A percentile compares a stretch with the other conserved stretches of the same genome.
Conservation (phyloP, 352 stramenopile genomes). For the Globisporangium recalcitrans region DNA sequence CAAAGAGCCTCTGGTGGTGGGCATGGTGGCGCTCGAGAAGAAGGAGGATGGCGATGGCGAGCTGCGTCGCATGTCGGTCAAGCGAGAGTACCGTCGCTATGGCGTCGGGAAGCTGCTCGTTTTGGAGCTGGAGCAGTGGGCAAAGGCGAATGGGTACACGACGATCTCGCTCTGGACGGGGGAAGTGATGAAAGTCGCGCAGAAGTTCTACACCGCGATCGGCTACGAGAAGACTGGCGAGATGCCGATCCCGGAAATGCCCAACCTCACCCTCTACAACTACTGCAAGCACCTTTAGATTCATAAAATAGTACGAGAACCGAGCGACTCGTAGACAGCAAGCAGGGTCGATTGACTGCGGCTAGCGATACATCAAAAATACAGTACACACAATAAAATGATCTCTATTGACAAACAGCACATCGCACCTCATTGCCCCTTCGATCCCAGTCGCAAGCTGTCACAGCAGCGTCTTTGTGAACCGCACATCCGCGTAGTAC, state of each 20-base stretch:
- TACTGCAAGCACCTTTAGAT: constrained; percentile 30
- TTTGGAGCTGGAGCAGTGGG: constrained; percentile 35
- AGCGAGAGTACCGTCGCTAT: constrained; percentile 28
- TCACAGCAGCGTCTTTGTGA: constrained; percentile 15
- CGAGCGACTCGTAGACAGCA: background rate
- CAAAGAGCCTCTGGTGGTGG: constrained; percentile 26
- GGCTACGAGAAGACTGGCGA: constrained; percentile 25
- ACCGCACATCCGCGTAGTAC: constrained; percentile 24
- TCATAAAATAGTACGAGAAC: background rate
- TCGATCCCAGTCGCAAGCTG: background rate
- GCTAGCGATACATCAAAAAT: background rate
- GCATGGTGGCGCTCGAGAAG: constrained; percentile 35
- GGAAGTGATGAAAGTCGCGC: constrained; percentile 23
- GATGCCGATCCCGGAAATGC: constrained; percentile 27
- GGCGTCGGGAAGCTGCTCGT: constrained; percentile 37
- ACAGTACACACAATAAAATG: background rate
- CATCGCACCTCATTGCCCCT: background rate
- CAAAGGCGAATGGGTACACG: constrained; percentile 23
- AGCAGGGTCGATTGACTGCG: background rate
- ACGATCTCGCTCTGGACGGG: constrained; percentile 34
- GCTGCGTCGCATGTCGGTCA: constrained; percentile 42
- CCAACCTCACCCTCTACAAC: constrained; percentile 27
- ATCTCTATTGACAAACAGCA: background rate
- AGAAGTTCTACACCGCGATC: constrained; percentile 32
- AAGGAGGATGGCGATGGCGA: constrained; percentile 27